Percentiles rank a stretch among this genome's conserved stretches.
Conservation (phyloP, 768 basidiomycete genomes). For the Tephrocybe sp. region DNA sequence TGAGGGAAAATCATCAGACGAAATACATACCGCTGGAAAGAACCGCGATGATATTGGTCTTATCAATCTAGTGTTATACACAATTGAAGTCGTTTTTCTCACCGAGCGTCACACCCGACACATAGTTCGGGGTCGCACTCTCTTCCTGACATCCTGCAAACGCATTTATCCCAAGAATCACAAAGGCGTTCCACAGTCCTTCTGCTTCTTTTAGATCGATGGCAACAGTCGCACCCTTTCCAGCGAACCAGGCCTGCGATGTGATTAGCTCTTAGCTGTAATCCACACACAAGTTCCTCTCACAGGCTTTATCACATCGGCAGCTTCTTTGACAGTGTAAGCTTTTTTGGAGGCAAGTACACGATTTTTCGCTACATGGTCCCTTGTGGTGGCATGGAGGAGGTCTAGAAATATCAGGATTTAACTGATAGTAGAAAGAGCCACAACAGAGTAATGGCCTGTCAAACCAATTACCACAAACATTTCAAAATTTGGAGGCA, state of each 20-base stretch:
- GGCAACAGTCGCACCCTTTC: conserved; percentile 40
- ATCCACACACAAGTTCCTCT: neutral
- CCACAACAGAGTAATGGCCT: no score
- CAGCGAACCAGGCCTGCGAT: conserved; percentile 38
- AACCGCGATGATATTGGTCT: neutral
- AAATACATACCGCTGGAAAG: conserved; percentile 15
- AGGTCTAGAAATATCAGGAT: conserved; percentile 23
- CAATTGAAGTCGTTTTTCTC: conserved; percentile 2
- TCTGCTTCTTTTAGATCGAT: conserved; percentile 21
- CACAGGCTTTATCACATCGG: conserved; percentile 34
- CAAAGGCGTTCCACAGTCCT: conserved; percentile 15
- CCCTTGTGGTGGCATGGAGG: conserved; percentile 49
- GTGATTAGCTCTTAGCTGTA: neutral
- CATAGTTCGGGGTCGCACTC: conserved; percentile 61
- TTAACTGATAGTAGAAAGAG: neutral
- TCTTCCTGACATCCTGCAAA: conserved; percentile 31
- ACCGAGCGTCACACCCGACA: conserved; percentile 42
- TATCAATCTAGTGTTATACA: no score
- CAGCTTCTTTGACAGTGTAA: conserved; percentile 50
- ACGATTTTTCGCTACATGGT: conserved; percentile 39
- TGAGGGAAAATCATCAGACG: neutral
- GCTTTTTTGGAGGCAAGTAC: conserved; percentile 37
- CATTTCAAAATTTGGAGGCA: conserved; percentile 8
- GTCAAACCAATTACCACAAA: neutral
- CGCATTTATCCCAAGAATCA: conserved; percentile 26